A percentile compares a stretch with the other conserved stretches of the same genome.
These are phyloP conservation scores for Calonectria pseudoreteaudii DNA, from an alignment of 2,329 filamentous ascomycete genomes.

Conservation along the genomic window DNA sequence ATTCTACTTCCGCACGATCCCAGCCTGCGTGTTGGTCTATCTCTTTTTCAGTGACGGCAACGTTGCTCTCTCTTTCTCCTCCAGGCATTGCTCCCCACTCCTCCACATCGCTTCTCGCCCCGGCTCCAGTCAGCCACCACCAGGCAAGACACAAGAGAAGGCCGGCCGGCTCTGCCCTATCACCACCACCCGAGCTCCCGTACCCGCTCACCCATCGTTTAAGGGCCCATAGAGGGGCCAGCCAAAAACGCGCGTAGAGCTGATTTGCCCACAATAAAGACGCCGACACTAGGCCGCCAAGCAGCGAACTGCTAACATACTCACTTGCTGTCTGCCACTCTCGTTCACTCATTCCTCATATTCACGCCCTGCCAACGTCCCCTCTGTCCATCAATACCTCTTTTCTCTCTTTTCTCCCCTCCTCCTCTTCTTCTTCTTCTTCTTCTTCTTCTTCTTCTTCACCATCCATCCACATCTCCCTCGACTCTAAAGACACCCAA, in stretches of 20 bases:
- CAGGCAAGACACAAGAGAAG: background rate
- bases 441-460: too few relatives aligned
- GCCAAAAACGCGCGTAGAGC: background rate
- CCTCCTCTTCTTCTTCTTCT: too few relatives aligned
- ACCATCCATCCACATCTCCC: background rate
- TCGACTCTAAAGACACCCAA: background rate
- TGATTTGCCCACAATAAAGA: conserved; percentile 15
- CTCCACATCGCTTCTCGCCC: background rate
- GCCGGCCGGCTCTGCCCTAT: conserved; percentile 8
- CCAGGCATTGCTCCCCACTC: background rate
- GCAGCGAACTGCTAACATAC: background rate
- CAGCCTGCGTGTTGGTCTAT: background rate
- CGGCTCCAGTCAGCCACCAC: conserved; percentile 1
- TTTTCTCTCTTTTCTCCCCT: background rate
- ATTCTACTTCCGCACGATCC: background rate
- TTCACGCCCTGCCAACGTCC: background rate
- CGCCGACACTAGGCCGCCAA: conserved; percentile 18
- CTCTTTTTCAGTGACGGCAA: background rate
- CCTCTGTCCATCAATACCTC: background rate
- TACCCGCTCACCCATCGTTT: conserved; percentile 6
- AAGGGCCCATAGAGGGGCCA: background rate
- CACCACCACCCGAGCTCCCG: background rate
- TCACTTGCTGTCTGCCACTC: background rate
- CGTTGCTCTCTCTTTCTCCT: background rate
- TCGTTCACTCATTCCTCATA: conserved; percentile 7